phyloP scores from a whole-genome alignment of 2,329 filamentous ascomycete species.

The Trichoderma harzianum region DNA sequence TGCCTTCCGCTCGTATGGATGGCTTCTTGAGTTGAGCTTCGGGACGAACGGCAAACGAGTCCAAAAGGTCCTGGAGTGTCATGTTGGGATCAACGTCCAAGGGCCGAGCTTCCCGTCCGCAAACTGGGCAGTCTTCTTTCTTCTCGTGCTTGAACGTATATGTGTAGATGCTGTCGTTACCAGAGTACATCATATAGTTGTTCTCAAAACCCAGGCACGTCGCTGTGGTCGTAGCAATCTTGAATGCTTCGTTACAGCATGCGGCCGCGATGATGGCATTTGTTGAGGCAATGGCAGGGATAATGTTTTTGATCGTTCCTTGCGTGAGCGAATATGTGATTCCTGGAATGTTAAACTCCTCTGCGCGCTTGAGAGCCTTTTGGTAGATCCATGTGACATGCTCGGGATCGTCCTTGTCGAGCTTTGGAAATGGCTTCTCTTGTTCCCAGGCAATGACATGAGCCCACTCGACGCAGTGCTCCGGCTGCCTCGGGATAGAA shows the following conservation, averaged over 20 bases:
- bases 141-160: slow-evolving; percentile 95
- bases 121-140: slow-evolving; percentile 93
- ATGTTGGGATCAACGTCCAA: slow-evolving; percentile 66
- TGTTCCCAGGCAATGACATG: slow-evolving; percentile 97
- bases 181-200: slow-evolving; percentile 99
- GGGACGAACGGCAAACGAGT: slow-evolving; percentile 75
- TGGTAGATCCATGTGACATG: slow-evolving; percentile 97
- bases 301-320: slow-evolving; percentile 98
- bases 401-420: slow-evolving; percentile 94
- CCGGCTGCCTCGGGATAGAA: slow-evolving; percentile 91
- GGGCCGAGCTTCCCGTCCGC: slow-evolving; percentile 75
- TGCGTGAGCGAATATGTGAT: slow-evolving; percentile 96
- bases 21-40: slow-evolving; percentile 94
- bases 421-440: slow-evolving; percentile 73
- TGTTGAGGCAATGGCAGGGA: slow-evolving; percentile 94
- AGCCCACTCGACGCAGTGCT: slow-evolving; percentile 98
- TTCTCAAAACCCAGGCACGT: slow-evolving; percentile 73
- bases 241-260: slow-evolving; percentile 96
- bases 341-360: slow-evolving; percentile 85
- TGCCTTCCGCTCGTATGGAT: slow-evolving; percentile 72
- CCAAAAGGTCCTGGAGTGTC: slow-evolving; percentile 81
- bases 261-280: slow-evolving; percentile 95
- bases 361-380: slow-evolving; percentile 74
- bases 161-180: slow-evolving; percentile 92
- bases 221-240: slow-evolving; percentile 80